phyloP scores from a whole-genome alignment of 2,329 filamentous ascomycete species.

The Botrytis pseudocinerea region DNA sequence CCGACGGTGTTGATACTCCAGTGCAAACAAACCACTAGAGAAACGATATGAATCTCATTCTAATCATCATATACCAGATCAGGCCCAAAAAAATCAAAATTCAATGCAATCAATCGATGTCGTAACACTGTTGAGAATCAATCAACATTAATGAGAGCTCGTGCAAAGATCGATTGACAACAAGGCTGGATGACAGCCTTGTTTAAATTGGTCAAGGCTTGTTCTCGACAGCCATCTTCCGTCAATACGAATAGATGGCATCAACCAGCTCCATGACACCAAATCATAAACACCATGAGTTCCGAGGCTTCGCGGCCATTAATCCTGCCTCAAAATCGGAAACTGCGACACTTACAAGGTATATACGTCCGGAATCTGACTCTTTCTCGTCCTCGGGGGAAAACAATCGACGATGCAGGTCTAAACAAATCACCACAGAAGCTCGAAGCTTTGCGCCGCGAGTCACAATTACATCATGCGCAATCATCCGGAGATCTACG shows the following conservation, averaged over 20 bases:
- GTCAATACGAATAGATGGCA: not conserved
- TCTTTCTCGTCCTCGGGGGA: slow-evolving; percentile 57
- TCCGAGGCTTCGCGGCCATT: slow-evolving; percentile 45
- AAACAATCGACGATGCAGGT: slow-evolving; percentile 75
- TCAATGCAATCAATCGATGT: not conserved
- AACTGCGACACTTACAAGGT: slow-evolving; percentile 81
- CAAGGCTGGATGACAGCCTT: slow-evolving; percentile 7
- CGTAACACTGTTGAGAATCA: not conserved
- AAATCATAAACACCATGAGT: slow-evolving; percentile 35
- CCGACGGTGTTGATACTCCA: not conserved
- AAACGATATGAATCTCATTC: not conserved
- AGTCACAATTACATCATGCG: slow-evolving; percentile 55
- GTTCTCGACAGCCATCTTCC: not conserved
- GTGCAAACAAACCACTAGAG: not conserved
- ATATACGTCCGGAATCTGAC: slow-evolving; percentile 85
- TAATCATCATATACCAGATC: not conserved
- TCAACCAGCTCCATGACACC: slow-evolving; percentile 12
- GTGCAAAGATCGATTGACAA: not conserved
- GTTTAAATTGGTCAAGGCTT: slow-evolving; percentile 2
- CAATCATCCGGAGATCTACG: slow-evolving; percentile 56
- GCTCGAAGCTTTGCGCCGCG: slow-evolving; percentile 50
- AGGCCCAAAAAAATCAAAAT: not conserved
- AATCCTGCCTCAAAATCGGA: slow-evolving; percentile 74
- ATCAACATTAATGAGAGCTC: not conserved
- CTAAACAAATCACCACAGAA: slow-evolving; percentile 68